Base-by-base conservation (phyloP, 371 early-diverging fungal genomes). In the Mucor circinelloides region DNA sequence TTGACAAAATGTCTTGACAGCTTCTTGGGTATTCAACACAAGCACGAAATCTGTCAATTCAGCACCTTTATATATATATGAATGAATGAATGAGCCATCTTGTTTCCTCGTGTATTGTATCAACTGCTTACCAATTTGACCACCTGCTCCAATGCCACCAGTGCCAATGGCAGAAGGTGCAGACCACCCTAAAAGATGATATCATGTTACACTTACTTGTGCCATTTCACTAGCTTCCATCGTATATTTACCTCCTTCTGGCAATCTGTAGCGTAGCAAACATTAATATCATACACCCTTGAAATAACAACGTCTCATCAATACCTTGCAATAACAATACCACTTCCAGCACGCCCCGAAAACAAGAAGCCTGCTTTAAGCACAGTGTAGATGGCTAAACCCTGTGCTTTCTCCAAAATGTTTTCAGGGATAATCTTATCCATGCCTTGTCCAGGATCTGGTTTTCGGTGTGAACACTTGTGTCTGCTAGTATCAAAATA, bases 11-110 rank as follows among this genome's bases (percentile, higher is more conserved):
- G 97, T 92, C 77, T 92, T 92, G 40, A 98, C 96, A 8, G 97
- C 96, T 15, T 85, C 88, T 6, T 82, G 84, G 3, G 93, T 94
- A 71, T 96, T 97, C 50, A 98, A 85, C 13, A 97, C 87, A 71
- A 97, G 89, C 21, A 98, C 95, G 78, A 96, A 94, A 75, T 97
- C 96, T 0, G 97, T 97, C 68, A 97, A 72, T 78, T 98, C 96
- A 28, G 94, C 97, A 55, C 98, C 83, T 79, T 66, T 19, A 30
- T 42, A 19, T 32, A 7, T 0, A 3, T 38, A 8, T 1, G 46
- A 32, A 32, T n/a, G 28, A 2, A 10, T 17, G 12, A 2, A 36
- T 36, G 36, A 36, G 30, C 1, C 36, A 2, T 30, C 19, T 13
- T 4, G 1, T 17, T 32, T 31, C 25, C 48, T 21, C n/a, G 28